Base-by-base conservation (phyloP, 176 grass and related monocot species). In the Phyllostachys edulis region DNA sequence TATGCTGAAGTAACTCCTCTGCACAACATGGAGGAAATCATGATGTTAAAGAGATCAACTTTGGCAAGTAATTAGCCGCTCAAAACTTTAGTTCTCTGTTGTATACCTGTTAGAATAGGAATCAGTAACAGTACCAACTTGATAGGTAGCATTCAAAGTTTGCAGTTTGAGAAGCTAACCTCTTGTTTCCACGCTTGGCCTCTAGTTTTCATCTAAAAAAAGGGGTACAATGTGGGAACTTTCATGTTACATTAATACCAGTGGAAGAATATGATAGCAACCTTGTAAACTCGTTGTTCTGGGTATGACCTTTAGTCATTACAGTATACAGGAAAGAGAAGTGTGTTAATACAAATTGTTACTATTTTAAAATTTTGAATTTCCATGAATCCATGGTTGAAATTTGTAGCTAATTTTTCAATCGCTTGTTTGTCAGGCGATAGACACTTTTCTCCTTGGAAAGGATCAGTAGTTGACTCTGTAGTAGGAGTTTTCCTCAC, bases 401-500 rank as follows among this genome's bases (percentile, higher is more conserved):
- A 86, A 57, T 68, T 64, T 79, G 14, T 68, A 57, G 9, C 67
- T 87, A 70, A 75, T 52, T 62, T 26, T 21, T 10, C 0, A 77
- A 81, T 67, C 23, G 1, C 70, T 80, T 87, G 63, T 81, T 69
- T 87, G 71, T 90, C 81, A 94, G 90, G 93, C 5, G 90, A 94
- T 47, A 90, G 93, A 14, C 79, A 62, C n/a, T 94, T 94, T 51
- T 94, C 93, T 78, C 90, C 90, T 51, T 94, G 93, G 93, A 94
- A 94, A 90, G 93, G 93, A 88, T 94, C 93, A 69, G 85, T 94
- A 21, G 85, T 94, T 52, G 93, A 94, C 60, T 94, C 93, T 63
- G 90, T 92, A 38, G 83, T 94, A 65, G 93, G 93, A 38, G 93
- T 92, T 23, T 94, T 94, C 73, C 93, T 94, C n/a, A 94, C 93